Evolutionary conservation across 176 grass and related monocot species (phyloP).

Genomic region (Hyparrhenia diplandra): DNA sequence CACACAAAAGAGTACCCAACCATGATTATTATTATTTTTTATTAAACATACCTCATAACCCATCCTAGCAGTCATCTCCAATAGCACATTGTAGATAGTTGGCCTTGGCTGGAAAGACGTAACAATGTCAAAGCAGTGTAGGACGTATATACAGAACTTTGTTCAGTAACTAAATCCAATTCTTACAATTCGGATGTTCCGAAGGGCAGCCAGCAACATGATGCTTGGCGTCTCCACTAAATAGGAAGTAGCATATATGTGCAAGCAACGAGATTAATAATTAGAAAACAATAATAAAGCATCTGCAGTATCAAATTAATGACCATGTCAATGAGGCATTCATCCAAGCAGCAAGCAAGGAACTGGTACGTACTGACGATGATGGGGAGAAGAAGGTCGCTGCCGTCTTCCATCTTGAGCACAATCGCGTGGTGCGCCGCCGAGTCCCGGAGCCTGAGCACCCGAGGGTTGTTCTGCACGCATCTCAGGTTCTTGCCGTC

Average conservation of each 20-base stretch:
- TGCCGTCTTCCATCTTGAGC: conserved; percentile 97
- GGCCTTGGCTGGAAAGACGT: conserved; percentile 59
- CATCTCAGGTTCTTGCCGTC: conserved; percentile 77
- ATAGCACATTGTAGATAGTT: conserved; percentile 78
- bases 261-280: conserved; percentile 17
- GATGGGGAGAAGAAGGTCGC: conserved; percentile 82
- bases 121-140: neutral
- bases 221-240: conserved; percentile 88
- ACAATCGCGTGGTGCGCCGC: conserved; percentile 83
- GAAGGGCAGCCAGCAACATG: conserved; percentile 82
- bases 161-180: neutral
- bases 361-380: conserved; percentile 72
- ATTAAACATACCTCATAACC: conserved; percentile 63
- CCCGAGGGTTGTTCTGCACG: conserved; percentile 75
- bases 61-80: conserved; percentile 87
- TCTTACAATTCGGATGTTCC: conserved; percentile 82
- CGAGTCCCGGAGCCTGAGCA: conserved; percentile 62
- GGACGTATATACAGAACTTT: neutral
- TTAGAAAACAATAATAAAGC: neutral
- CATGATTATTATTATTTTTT: neutral
- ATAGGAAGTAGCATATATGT: neutral
- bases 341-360: neutral
- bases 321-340: neutral
- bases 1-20: neutral
- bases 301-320: neutral